Evolutionary conservation across 768 basidiomycete species (phyloP), one percentile per base, ranked within the genome.

Genomic region (Suillus weaverae): DNA sequence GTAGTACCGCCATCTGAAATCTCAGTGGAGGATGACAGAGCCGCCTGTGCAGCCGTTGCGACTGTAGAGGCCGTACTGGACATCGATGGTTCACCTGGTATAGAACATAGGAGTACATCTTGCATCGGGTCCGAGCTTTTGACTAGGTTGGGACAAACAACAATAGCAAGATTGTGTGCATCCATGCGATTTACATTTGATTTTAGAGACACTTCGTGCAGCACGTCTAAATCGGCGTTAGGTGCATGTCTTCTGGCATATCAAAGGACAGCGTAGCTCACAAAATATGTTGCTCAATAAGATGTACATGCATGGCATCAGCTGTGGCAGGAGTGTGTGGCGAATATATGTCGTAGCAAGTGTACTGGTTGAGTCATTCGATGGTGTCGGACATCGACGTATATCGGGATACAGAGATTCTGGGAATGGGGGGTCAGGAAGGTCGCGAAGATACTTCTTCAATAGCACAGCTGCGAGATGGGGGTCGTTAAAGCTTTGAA

Each of bases 391-490:
- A 76, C 94, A 95, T 63, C 83, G 82, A 43, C 82, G 83, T 46
- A 95, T 86, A 41, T 81, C 61, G 7, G 86, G 81, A 74, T 94
- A 95, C 16, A 89, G 74, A 6, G 71, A 74, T 75, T 92, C 91
- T 0, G 89, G 85, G 68, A 95, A 91, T n/a, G 92, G 77, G 4
- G 94, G 90, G 60, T 86, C 83, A 2, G 92, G 91, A 2, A 95
- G 79, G 73, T 94, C 91, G 43, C 91, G 85, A 32, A 95, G 77
- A 72, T 90, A 94, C 72, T 92, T 94, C 80, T 95, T 95, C 62
- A 95, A 77, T 41, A 95, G 81, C 1, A 95, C 94, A 10, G 94
- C 92, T 4, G 92, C 91, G 1, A 95, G 82, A 74, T 92, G 84
- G 7, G 91, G 89, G 69, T 94, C 92, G 0, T 81, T 83, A 70